phyloP scores from a whole-genome alignment of 768 basidiomycete genomes.

The Hysterangium stoloniferum region DNA sequence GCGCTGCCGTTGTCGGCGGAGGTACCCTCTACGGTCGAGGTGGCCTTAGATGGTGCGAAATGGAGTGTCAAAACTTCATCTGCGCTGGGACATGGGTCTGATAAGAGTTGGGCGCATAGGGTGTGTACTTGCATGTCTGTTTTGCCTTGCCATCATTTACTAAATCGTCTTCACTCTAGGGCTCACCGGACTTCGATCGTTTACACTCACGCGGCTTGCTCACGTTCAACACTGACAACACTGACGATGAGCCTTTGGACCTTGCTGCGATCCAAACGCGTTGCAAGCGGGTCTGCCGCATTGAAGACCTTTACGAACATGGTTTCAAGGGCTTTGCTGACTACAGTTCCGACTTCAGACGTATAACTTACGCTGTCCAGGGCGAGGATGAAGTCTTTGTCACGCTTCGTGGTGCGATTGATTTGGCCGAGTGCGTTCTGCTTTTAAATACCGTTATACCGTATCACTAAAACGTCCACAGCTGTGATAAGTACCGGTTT shows the following conservation, averaged over 20 bases:
- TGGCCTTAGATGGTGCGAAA: slow-evolving; percentile 6
- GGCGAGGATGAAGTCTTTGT: slow-evolving; percentile 23
- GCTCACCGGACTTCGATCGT: slow-evolving; percentile 17
- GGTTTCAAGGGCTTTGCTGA: slow-evolving; percentile 24
- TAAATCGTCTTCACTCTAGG: slow-evolving; percentile 18
- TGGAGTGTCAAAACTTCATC: slow-evolving; percentile 8
- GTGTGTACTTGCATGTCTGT: neutral
- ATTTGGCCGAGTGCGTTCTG: slow-evolving; percentile 10
- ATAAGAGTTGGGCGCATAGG: slow-evolving; percentile 1
- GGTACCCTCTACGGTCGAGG: slow-evolving; percentile 13
- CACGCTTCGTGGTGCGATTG: slow-evolving; percentile 19
- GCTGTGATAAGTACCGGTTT: slow-evolving; percentile 22
- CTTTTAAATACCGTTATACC: neutral
- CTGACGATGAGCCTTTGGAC: slow-evolving; percentile 10
- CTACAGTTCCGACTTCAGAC: slow-evolving; percentile 26
- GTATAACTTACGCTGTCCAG: slow-evolving; percentile 19
- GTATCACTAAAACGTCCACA: neutral
- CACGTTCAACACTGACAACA: slow-evolving; percentile 22
- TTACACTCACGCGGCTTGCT: slow-evolving; percentile 17
- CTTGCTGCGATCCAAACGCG: slow-evolving; percentile 8
- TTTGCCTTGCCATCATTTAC: slow-evolving; percentile 17
- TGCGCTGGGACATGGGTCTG: slow-evolving; percentile 4
- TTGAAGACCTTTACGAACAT: slow-evolving; percentile 21
- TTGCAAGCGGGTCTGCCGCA: neutral
- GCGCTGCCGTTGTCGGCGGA: slow-evolving; percentile 21